Evolutionary conservation across 2,329 filamentous ascomycete genomes (phyloP), one percentile per base, ranked within the genome.

Genomic region (Colletotrichum agaves): DNA sequence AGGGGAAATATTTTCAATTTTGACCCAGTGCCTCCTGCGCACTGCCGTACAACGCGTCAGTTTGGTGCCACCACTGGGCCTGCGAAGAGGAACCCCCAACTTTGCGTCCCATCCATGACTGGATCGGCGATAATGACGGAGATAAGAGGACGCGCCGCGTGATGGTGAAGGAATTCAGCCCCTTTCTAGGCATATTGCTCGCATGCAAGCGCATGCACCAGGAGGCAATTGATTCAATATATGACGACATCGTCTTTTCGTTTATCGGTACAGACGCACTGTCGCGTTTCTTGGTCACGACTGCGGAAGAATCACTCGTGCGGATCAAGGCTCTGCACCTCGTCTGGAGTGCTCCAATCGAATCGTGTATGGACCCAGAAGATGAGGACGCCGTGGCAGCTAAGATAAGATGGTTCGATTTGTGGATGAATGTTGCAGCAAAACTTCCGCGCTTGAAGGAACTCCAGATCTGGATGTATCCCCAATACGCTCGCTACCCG

Each of bases 221-320:
- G 15, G 67, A 69, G 46, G 63, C 67, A 1, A 15, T 62, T 31
- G 58, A 63, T 15, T 62, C 63, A 46, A 59, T 69, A 15, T 69
- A 67, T 21, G 53, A 60, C 23, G 19, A 43, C 17, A 62, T 41
- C 8, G 33, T 63, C 3, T 69, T 69, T 35, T 58, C 78, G 74
- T 13, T 69, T 35, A 37, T 67, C 41, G 61, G 55, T 5, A 53
- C 53, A 1, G 53, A 53, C 13, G 37, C 64, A 1, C 39, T 67
- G 2, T 46, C 61, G 4, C 46, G 64, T 12, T 67, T 67, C 15
- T 10, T 59, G 12, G 13, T 17, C 3, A 67, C 64, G 5, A 64
- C 60, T 6, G 7, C 33, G 3, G 2, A 37, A 0, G 35, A 49
- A 6, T 67, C 39, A 13, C 46, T 67, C 10, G 1, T 12, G 15